These are phyloP conservation scores for Penicillium canescens DNA, from an alignment of 495 filamentous ascomycete species.

Conservation along the genomic window DNA sequence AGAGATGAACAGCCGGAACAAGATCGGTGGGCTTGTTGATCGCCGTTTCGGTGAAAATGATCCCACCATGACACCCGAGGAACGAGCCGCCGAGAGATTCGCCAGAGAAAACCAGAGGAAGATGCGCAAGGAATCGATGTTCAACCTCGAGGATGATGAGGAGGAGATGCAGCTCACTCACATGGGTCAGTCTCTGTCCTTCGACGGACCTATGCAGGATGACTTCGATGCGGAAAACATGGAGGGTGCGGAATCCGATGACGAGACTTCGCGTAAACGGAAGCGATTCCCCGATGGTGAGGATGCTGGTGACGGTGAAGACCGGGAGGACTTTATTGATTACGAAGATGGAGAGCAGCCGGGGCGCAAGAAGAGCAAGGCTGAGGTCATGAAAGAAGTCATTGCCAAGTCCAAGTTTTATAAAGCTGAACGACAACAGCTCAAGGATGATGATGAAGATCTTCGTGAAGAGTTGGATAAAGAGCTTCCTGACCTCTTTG, in stretches of 20 bases:
- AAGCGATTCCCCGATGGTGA: conserved; percentile 42
- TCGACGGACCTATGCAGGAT: conserved; percentile 58
- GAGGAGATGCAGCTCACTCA: conserved; percentile 76
- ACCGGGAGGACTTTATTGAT: conserved; percentile 39
- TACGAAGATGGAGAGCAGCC: conserved; percentile 54
- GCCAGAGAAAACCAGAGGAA: conserved; percentile 75
- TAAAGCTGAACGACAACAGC: conserved; percentile 89
- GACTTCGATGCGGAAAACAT: conserved; percentile 82
- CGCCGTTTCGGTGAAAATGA: conserved; percentile 96
- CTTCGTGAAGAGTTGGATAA: conserved; percentile 78
- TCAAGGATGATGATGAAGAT: conserved; percentile 93
- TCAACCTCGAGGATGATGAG: conserved; percentile 88
- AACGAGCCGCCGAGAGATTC: conserved; percentile 88
- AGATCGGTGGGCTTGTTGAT: conserved; percentile 89
- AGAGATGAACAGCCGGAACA: conserved; percentile 84
- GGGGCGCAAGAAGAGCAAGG: conserved; percentile 85
- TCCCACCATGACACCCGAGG: conserved; percentile 88
- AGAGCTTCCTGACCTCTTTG: conserved; percentile 76
- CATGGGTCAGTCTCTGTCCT: conserved; percentile 68
- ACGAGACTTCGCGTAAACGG: conserved; percentile 64
- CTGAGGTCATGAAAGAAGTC: conserved; percentile 95
- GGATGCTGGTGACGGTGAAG: conserved; percentile 15
- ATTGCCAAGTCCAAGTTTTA: conserved; percentile 95
- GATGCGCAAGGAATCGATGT: conserved; percentile 72
- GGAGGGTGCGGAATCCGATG: conserved; percentile 57